Percentiles rank a stretch among this genome's conserved stretches.
These are phyloP conservation scores for Cryoendolithus antarcticus DNA, from an alignment of 2,329 filamentous ascomycete species.

Conservation along the genomic window DNA sequence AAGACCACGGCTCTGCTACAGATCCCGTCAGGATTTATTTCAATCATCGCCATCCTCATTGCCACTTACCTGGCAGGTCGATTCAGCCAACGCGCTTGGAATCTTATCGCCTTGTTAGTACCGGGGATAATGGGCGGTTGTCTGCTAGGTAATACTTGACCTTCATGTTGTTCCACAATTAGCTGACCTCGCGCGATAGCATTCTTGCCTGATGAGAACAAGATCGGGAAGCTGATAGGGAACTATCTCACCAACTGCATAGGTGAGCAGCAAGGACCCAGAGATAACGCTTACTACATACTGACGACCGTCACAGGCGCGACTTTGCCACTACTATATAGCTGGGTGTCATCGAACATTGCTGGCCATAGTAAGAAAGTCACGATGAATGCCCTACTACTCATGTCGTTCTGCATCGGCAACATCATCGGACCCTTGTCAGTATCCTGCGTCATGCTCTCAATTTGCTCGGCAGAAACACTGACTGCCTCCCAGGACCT, in stretches of 20 bases:
- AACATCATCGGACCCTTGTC: conserved; percentile 27
- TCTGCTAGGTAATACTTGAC: conserved; percentile 10
- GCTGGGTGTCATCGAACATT: conserved; percentile 41
- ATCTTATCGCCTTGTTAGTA: conserved; percentile 15
- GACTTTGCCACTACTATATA: conserved; percentile 24
- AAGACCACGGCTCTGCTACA: conserved; percentile 27
- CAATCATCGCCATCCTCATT: conserved; percentile 27
- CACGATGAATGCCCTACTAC: conserved; percentile 23
- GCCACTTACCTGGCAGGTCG: conserved; percentile 17
- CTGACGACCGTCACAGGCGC: conserved; percentile 13
- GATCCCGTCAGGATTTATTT: conserved; percentile 46
- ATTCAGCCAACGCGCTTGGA: conserved; percentile 19
- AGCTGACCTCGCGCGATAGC: conserved; percentile 5
- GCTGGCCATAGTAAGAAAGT: conserved; percentile 62
- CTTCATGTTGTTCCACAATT: neutral
- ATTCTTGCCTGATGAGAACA: conserved; percentile 26
- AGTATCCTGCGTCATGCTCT: neutral
- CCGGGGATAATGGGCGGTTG: conserved; percentile 18
- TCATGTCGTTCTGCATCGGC: conserved; percentile 16
- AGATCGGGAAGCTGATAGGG: conserved; percentile 26
- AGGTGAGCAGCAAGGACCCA: no score
- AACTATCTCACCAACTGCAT: conserved; percentile 30
- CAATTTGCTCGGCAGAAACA: neutral
- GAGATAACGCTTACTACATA: no score
- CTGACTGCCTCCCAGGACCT: conserved; percentile 19